Percentiles rank a stretch among this genome's conserved stretches.
Evolutionary conservation across 345 rosid genomes (phyloP).

Genomic region (Eucalyptus coolabah): DNA sequence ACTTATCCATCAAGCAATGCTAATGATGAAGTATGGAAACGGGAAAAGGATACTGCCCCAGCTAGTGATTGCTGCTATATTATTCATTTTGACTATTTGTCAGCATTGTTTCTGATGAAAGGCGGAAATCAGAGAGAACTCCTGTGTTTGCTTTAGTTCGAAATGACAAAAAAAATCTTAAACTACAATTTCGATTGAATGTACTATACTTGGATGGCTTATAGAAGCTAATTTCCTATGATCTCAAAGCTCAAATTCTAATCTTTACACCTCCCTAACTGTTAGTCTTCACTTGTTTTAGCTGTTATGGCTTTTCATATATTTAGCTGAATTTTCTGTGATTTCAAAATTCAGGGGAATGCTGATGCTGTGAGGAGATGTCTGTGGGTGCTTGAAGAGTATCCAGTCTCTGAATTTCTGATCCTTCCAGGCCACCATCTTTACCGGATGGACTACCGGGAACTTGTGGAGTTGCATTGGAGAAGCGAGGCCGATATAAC

Average conservation of each 20-base stretch:
- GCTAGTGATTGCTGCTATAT: not conserved
- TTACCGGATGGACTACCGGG: conserved; percentile 76
- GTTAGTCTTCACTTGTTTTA: not conserved
- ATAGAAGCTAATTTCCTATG: not conserved
- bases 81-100: not conserved
- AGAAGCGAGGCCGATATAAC: conserved; percentile 48
- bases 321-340: not conserved
- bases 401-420: conserved; percentile 55
- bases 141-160: not conserved
- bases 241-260: not conserved
- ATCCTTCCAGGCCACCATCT: conserved; percentile 84
- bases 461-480: conserved; percentile 42
- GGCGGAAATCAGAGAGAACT: too few species aligned
- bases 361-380: conserved; percentile 92
- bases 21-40: not conserved
- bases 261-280: not conserved
- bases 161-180: not conserved
- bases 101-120: not conserved
- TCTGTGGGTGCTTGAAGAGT: conserved; percentile 72
- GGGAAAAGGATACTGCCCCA: not conserved
- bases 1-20: not conserved
- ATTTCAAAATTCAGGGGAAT: conserved; percentile 33
- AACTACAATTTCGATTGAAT: not conserved
- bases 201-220: not conserved
- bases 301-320: not conserved